Evolutionary conservation across 495 filamentous ascomycete species (phyloP).

Genomic region (Trichocladium uniseriatum): DNA sequence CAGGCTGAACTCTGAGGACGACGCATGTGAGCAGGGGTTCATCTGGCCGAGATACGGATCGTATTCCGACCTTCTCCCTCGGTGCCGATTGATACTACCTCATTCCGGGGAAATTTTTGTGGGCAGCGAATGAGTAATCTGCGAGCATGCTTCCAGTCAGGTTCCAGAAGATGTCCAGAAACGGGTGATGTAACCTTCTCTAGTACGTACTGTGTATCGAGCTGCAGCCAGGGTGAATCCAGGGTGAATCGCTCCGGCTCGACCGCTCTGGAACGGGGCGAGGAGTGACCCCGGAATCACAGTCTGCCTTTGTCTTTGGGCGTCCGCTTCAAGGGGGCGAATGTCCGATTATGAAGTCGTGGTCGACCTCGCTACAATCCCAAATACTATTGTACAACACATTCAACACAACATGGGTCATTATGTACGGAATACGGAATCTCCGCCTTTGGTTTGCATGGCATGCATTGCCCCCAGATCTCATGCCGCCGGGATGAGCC

Average conservation of each 20-base stretch:
- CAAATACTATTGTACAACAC: no score
- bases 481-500: no score
- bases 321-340: no score
- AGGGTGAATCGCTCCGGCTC: constrained; percentile 18
- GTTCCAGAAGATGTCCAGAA: constrained; percentile 26
- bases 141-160: constrained; percentile 27
- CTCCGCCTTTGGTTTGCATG: no score
- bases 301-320: no score
- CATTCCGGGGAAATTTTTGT: background rate
- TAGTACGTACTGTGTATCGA: background rate
- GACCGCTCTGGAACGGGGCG: constrained; percentile 11
- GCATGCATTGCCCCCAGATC: no score
- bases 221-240: constrained; percentile 10
- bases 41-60: constrained; percentile 3
- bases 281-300: no score
- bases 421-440: no score
- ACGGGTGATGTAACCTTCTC: constrained; percentile 2
- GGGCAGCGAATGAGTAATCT: constrained; percentile 18
- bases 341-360: no score
- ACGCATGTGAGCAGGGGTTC: constrained; percentile 3
- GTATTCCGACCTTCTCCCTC: background rate
- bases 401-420: no score
- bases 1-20: no score
- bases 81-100: background rate
- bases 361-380: no score